These are phyloP conservation scores for Trichoderma oligosporum DNA, from an alignment of 2,329 filamentous ascomycete species.

Conservation along the genomic window DNA sequence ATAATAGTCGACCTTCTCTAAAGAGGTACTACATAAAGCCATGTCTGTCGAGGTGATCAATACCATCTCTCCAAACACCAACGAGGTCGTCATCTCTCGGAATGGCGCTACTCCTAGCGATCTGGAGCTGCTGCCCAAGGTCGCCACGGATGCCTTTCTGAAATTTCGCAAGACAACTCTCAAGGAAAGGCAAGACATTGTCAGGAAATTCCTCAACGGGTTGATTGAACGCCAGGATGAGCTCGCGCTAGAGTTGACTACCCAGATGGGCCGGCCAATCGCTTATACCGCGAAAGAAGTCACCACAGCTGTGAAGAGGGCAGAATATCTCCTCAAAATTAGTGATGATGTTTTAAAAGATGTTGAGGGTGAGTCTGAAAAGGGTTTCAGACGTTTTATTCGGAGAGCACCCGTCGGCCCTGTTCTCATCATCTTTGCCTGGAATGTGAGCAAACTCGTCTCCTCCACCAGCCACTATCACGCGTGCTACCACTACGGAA, in stretches of 20 bases:
- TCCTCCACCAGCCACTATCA: conserved; percentile 1
- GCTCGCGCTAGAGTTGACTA: conserved; percentile 78
- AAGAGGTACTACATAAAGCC: conserved; percentile 5
- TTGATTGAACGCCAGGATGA: conserved; percentile 71
- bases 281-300: conserved; percentile 81
- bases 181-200: conserved; percentile 70
- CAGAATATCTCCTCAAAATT: conserved; percentile 81
- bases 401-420: conserved; percentile 84
- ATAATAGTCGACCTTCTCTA: not conserved
- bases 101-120: conserved; percentile 69
- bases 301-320: conserved; percentile 77
- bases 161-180: conserved; percentile 73
- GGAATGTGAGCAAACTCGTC: conserved; percentile 71
- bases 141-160: conserved; percentile 70
- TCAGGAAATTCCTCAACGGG: conserved; percentile 72
- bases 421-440: conserved; percentile 85
- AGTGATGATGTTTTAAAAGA: conserved; percentile 74
- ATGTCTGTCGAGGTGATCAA: conserved; percentile 64
- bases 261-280: conserved; percentile 94
- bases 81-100: conserved; percentile 76
- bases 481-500: conserved; percentile 2
- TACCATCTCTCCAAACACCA: conserved; percentile 88
- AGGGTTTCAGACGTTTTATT: conserved; percentile 87
- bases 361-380: conserved; percentile 76
- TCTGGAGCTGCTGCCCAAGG: conserved; percentile 65